Base-by-base conservation (phyloP, 345 rosid species). In the Euclidium syriacum region DNA sequence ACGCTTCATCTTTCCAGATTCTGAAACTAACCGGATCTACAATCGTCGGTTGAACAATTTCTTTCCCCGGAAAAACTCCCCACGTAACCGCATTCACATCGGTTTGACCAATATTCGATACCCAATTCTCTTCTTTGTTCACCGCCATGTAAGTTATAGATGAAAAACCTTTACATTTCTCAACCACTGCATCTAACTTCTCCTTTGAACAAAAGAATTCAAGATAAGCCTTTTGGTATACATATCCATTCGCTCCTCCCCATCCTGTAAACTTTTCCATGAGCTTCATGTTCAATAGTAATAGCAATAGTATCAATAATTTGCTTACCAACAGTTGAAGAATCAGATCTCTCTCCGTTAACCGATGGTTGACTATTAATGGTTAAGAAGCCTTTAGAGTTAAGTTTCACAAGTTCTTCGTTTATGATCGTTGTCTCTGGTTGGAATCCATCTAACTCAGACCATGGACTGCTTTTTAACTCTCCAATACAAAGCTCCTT, bases 341-440 rank as follows among this genome's bases (percentile, higher is more conserved):
- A 80, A 56, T 90, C 96, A 16, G 99, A 90, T 65, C 71, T 82
- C 53, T 85, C 92, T 3, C 81, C 95, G 36, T 90, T 95, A 66
- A 95, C 86, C 7, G 99, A 90, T 25, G 96, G 97, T 68, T 95
- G 99, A 78, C 99, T 95, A 69, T 94, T 94, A 77, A 90, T 84
- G 17, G 97, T 90, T 62, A 94, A 73, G 85, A 84, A 87, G 63
- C 97, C 97, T 60, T 81, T 83, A 79, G 77, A 58, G 79, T 94
- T 94, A 74, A 94, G 76, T 79, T 73, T 85, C 26, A 87, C 95
- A 6, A 94, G 90, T 10, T 81, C 80, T 72, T 85, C 96, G 65
- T 90, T 76, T 22, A 95, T 95, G 77, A 95, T 83, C 69, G 76
- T 90, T 50, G 99, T 95, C 85, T 90, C 99, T 12, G 91, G 89